Evolutionary conservation across 805 yeast genomes (phyloP).

Genomic region (Ogataea henricii): DNA sequence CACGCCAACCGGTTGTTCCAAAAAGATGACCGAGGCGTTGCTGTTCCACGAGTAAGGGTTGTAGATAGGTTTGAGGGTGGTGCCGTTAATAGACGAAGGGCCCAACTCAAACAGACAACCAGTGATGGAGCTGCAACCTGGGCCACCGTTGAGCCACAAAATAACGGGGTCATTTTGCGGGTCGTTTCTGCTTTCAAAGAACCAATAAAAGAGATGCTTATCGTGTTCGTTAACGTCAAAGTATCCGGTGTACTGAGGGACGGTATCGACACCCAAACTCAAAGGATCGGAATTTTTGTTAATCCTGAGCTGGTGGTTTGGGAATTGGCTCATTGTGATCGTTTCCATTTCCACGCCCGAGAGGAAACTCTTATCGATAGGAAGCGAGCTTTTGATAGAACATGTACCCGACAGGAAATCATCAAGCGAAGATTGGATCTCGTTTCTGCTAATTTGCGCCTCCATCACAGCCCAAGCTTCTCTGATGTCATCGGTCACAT

Average conservation of each 20-base stretch:
- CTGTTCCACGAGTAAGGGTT: constrained; percentile 85
- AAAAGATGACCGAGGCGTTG: constrained; percentile 81
- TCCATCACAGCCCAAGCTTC: constrained; percentile 21
- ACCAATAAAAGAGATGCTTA: constrained; percentile 82
- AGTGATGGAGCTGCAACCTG: constrained; percentile 89
- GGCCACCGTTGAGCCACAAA: constrained; percentile 93
- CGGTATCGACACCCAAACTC: constrained; percentile 75
- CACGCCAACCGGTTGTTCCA: constrained; percentile 88
- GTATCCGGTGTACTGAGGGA: constrained; percentile 83
- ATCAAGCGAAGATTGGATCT: constrained; percentile 12
- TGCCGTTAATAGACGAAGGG: constrained; percentile 62
- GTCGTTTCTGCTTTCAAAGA: constrained; percentile 85
- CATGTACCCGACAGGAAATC: constrained; percentile 13
- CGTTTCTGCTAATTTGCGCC: constrained; percentile 3
- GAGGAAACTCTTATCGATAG: neutral
- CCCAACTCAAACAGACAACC: constrained; percentile 88
- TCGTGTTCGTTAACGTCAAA: constrained; percentile 65
- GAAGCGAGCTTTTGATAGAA: constrained; percentile 12
- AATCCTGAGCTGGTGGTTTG: constrained; percentile 30
- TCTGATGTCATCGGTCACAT: constrained; percentile 7
- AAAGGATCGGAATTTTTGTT: constrained; percentile 47
- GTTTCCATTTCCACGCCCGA: constrained; percentile 8
- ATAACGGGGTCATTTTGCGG: constrained; percentile 84
- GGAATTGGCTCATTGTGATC: constrained; percentile 16
- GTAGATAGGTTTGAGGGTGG: constrained; percentile 60